These are phyloP conservation scores for Leucocoprinus birnbaumii DNA, from an alignment of 768 basidiomycete species.

Conservation along the genomic window DNA sequence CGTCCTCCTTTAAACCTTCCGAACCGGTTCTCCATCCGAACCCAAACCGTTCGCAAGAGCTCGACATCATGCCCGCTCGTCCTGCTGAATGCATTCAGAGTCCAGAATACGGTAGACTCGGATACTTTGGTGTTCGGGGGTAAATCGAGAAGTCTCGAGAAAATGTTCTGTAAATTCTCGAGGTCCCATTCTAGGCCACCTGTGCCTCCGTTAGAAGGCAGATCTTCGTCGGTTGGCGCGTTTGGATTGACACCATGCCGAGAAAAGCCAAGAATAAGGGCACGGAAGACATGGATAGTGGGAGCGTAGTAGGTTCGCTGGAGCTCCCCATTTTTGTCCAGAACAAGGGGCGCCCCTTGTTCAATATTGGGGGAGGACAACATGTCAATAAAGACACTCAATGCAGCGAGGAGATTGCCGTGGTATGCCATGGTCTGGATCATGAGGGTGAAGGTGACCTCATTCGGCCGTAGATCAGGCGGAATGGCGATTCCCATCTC, in stretches of 20 bases:
- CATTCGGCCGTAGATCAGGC: constrained; percentile 48
- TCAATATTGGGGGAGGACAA: constrained; percentile 41
- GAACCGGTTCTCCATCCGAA: constrained; percentile 53
- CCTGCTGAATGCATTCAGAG: constrained; percentile 61
- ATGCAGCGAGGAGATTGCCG: constrained; percentile 56
- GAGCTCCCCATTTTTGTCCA: constrained; percentile 23
- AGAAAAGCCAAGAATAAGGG: constrained; percentile 73
- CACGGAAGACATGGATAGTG: constrained; percentile 57
- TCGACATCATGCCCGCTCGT: constrained; percentile 50
- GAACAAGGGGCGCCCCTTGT: constrained; percentile 26
- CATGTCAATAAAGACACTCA: constrained; percentile 69
- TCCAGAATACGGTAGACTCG: constrained; percentile 56
- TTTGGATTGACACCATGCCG: constrained; percentile 45
- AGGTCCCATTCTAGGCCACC: constrained; percentile 50
- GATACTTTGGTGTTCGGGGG: constrained; percentile 42
- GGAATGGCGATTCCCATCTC: constrained; percentile 46
- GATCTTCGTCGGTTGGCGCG: constrained; percentile 1
- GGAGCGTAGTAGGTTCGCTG: constrained; percentile 33
- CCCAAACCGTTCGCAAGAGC: constrained; percentile 56
- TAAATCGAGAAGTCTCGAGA: constrained; percentile 60
- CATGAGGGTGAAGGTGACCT: constrained; percentile 63
- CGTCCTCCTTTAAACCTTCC: constrained; percentile 39
- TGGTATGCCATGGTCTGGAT: constrained; percentile 71
- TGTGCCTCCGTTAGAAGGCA: constrained; percentile 5
- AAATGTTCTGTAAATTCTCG: constrained; percentile 52